Conservation (phyloP, 2,329 filamentous ascomycete species). For the Alternaria consortialis region DNA sequence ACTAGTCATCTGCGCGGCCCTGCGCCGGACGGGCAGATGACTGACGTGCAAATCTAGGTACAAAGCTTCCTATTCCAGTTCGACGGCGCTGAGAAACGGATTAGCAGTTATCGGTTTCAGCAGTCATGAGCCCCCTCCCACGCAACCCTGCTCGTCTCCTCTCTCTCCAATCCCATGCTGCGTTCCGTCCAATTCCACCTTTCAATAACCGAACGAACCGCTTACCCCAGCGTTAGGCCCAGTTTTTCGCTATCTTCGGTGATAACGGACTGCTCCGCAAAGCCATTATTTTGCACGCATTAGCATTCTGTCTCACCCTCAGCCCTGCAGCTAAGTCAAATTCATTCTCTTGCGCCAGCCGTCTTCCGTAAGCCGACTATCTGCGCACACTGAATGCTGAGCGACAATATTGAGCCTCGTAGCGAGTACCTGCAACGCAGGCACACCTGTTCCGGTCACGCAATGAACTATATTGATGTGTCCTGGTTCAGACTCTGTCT, state of each 20-base stretch:
- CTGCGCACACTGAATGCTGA: slow-evolving; percentile 27
- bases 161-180: slow-evolving; percentile 10
- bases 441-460: slow-evolving; percentile 15
- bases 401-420: slow-evolving; percentile 14
- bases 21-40: slow-evolving; percentile 46
- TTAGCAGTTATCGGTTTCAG: slow-evolving; percentile 39
- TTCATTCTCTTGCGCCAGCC: slow-evolving; percentile 14
- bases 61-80: slow-evolving; percentile 34
- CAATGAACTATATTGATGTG: slow-evolving; percentile 8
- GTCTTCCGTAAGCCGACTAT: slow-evolving; percentile 33
- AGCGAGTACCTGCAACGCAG: slow-evolving; percentile 19
- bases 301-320: slow-evolving; percentile 35
- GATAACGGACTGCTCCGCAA: slow-evolving; percentile 24
- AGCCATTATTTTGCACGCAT: slow-evolving; percentile 23
- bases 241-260: slow-evolving; percentile 26
- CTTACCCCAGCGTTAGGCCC: slow-evolving; percentile 14
- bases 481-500: background rate
- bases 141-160: slow-evolving; percentile 2
- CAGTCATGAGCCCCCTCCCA: slow-evolving; percentile 36
- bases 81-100: slow-evolving; percentile 25
- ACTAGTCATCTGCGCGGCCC: slow-evolving; percentile 47
- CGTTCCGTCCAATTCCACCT: background rate
- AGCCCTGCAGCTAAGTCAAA: slow-evolving; percentile 38
- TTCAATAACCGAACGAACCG: slow-evolving; percentile 19
- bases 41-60: slow-evolving; percentile 44